These are phyloP conservation scores for Aureobasidium subglaciale DNA, from an alignment of 2,329 filamentous ascomycete genomes.

Conservation along the genomic window DNA sequence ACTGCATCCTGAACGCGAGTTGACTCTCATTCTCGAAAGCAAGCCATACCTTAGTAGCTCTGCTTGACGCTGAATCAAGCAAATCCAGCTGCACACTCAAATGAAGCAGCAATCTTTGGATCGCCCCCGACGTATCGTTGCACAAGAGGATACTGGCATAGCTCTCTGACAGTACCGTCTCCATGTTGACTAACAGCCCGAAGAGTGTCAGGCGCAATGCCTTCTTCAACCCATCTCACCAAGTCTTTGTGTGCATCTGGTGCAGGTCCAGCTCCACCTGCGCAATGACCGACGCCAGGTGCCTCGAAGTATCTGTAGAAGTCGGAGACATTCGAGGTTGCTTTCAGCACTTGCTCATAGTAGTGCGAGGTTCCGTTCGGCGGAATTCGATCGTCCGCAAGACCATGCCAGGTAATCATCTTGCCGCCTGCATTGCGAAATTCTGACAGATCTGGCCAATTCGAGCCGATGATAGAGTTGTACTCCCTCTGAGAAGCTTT, in stretches of 20 bases:
- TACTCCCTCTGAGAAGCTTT: conserved; percentile 25
- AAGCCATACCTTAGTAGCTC: no score
- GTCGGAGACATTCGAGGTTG: conserved; percentile 24
- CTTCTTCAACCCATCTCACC: conserved; percentile 27
- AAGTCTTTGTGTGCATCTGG: conserved; percentile 21
- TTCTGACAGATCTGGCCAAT: conserved; percentile 31
- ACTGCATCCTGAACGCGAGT: no score
- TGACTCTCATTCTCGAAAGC: no score
- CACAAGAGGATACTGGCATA: conserved; percentile 21
- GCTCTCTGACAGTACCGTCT: not conserved
- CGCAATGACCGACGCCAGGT: conserved; percentile 34
- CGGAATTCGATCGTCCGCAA: conserved; percentile 33
- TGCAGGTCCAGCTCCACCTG: conserved; percentile 24
- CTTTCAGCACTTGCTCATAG: conserved; percentile 28
- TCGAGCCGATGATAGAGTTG: conserved; percentile 30
- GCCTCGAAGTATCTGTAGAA: conserved; percentile 35
- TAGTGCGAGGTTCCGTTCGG: conserved; percentile 32
- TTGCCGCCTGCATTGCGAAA: conserved; percentile 35
- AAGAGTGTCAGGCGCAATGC: conserved; percentile 23
- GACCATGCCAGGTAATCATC: conserved; percentile 39
- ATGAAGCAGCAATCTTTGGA: conserved; percentile 17
- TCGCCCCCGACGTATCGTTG: conserved; percentile 20
- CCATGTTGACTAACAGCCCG: conserved; percentile 11
- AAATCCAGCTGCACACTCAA: conserved; percentile 17
- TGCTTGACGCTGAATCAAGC: no score